phyloP scores from a whole-genome alignment of 495 filamentous ascomycete genomes.

The Tuber borchii region DNA sequence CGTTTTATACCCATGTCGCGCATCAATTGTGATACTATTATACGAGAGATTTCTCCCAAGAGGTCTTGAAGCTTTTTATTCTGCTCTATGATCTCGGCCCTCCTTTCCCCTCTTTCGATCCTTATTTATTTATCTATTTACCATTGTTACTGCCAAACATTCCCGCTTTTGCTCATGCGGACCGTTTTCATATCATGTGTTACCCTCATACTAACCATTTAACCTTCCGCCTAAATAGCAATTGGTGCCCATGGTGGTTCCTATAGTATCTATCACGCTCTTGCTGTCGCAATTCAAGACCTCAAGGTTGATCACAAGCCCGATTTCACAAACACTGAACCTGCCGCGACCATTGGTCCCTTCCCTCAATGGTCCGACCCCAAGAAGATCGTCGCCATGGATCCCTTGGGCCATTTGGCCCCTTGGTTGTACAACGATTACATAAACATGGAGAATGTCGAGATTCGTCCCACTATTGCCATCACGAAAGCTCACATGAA shows the following conservation, averaged over 20 bases:
- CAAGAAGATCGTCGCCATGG: conserved; percentile 97
- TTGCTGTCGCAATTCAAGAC: conserved; percentile 86
- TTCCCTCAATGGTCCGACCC: conserved; percentile 84
- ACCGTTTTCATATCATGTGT: conserved; percentile 4
- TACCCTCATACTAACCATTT: conserved; percentile 29
- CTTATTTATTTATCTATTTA: not conserved
- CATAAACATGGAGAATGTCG: conserved; percentile 64
- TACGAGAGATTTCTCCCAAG: not conserved
- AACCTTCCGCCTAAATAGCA: conserved; percentile 42
- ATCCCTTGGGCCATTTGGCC: conserved; percentile 83
- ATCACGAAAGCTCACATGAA: conserved; percentile 96
- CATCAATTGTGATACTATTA: not conserved
- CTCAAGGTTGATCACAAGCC: conserved; percentile 78
- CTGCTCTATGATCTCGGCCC: not conserved
- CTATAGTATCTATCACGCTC: conserved; percentile 94
- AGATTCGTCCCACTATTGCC: conserved; percentile 91
- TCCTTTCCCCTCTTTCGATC: not conserved
- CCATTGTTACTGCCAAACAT: conserved; percentile 6
- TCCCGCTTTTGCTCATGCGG: conserved; percentile 5
- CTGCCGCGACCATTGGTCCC: conserved; percentile 76
- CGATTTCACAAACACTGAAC: conserved; percentile 91
- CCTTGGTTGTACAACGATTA: conserved; percentile 70
- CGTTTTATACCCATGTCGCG: not conserved
- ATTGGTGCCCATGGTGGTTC: conserved; percentile 87
- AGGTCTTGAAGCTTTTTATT: not conserved